Percentiles rank a stretch among this genome's conserved stretches.
phyloP scores from a whole-genome alignment of 1,284 basidiomycete genomes.

The Porodaedalea pini region DNA sequence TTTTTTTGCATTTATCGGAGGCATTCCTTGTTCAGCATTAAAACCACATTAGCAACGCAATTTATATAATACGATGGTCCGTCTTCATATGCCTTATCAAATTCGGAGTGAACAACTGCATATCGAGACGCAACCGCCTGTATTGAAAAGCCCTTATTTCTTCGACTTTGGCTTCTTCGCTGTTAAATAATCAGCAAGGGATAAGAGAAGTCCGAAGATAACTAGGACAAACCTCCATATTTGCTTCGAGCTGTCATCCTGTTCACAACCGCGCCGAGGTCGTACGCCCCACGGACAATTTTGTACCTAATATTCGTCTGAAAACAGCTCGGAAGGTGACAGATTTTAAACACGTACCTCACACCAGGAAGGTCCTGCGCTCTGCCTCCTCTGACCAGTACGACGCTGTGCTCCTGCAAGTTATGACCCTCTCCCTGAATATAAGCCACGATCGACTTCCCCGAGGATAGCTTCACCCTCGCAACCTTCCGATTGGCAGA shows the following conservation, averaged over 20 bases:
- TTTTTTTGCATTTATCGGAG: no score
- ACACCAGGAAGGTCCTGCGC: slow-evolving; percentile 98
- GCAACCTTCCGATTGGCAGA: slow-evolving; percentile 98
- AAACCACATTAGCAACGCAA: no score
- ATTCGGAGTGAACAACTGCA: no score
- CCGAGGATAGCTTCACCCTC: slow-evolving; percentile 88
- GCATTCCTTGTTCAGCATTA: no score
- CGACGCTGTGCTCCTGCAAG: slow-evolving; percentile 96
- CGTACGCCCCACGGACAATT: slow-evolving; percentile 88
- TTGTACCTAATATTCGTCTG: slow-evolving; percentile 69
- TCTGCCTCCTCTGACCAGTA: slow-evolving; percentile 89
- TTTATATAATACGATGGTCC: no score
- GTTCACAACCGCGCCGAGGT: slow-evolving; percentile 89
- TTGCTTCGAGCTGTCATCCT: slow-evolving; percentile 81
- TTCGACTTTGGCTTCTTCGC: slow-evolving; percentile 88
- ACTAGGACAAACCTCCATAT: slow-evolving; percentile 77
- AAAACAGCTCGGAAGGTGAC: slow-evolving; percentile 1
- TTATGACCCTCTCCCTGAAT: slow-evolving; percentile 98
- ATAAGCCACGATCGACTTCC: slow-evolving; percentile 89
- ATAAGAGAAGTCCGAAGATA: slow-evolving; percentile 13
- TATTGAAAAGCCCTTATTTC: slow-evolving; percentile 42
- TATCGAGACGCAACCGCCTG: no score
- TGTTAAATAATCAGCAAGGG: slow-evolving; percentile 32
- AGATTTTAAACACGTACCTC: slow-evolving; percentile 54
- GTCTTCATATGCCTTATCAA: no score